Evolutionary conservation across 2,329 filamentous ascomycete species (phyloP), one percentile per base, ranked within the genome.

Genomic region (Colletotrichum incanum): DNA sequence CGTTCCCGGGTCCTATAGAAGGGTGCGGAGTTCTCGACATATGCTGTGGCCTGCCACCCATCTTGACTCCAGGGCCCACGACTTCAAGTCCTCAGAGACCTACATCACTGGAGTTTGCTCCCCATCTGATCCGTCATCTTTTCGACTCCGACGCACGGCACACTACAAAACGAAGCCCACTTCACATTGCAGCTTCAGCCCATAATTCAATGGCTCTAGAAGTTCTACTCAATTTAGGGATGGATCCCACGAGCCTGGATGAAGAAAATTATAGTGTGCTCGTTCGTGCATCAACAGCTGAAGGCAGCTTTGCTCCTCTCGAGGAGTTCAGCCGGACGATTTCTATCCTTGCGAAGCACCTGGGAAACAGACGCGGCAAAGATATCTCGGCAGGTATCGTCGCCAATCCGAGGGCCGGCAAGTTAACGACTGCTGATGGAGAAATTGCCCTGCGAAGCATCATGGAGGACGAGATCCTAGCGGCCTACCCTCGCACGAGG

Each of bases 401-500:
- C 5, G 4, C 23, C 23, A 50, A 11, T 1, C 3, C 4, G 4
- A 26, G 8, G 3, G 3, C 28, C 2, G 28, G 18, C 50, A 34
- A 26, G 5, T 4, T 28, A 20, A 11, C 2, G 14, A 31, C 28
- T 16, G 18, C 26, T 6, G 28, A 34, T 2, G 50, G 50, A 9
- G 8, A 54, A 16, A 5, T 5, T 20, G 28, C 50, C 28, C 28
- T 54, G 26, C 28, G 26, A 34, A 54, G 31, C 23, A 18, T 54
- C 3, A 20, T 54, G 28, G 50, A 54, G 16, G 6, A 20, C 28
- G 3, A 5, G 1, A 16, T 2, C 50, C 16, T 54, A 12, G 16
- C 16, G 50, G 7, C 0, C 0, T 1, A 11, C 8, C 7, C 1
- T 12, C 9, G 6, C 7, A 9, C 16, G 2, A 28, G 14, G 26